Evolutionary conservation across 495 filamentous ascomycete species (phyloP).

Genomic region (Evansstolkia leycettana): DNA sequence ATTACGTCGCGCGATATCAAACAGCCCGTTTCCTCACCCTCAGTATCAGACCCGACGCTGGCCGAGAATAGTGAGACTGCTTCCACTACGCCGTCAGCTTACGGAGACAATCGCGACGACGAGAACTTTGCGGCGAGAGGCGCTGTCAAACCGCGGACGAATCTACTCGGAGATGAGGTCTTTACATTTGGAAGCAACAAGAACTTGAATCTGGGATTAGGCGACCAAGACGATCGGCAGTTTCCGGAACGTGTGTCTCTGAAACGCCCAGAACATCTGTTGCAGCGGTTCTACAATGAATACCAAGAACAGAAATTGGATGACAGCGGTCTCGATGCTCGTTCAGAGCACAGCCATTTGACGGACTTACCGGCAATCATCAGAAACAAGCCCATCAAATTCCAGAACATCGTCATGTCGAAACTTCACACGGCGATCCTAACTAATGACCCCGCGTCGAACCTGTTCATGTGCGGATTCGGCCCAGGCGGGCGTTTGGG

Average conservation of each 20-base stretch:
- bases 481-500: constrained; percentile 84
- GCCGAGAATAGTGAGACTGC: constrained; percentile 19
- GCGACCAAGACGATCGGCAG: constrained; percentile 86
- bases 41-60: constrained; percentile 6
- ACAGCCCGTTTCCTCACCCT: constrained; percentile 11
- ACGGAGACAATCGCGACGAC: constrained; percentile 24
- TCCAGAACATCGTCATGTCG: constrained; percentile 70
- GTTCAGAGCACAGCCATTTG: constrained; percentile 10
- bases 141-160: constrained; percentile 16
- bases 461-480: constrained; percentile 87
- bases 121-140: constrained; percentile 12
- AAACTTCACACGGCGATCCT: constrained; percentile 88
- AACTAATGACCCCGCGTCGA: constrained; percentile 80
- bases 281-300: constrained; percentile 55
- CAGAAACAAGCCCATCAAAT: constrained; percentile 52
- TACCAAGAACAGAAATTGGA: constrained; percentile 30
- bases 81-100: constrained; percentile 24
- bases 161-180: constrained; percentile 65
- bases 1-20: constrained; percentile 49
- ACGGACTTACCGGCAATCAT: constrained; percentile 55
- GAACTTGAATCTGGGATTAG: constrained; percentile 82
- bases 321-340: constrained; percentile 12
- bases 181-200: constrained; percentile 93
- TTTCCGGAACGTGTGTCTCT: constrained; percentile 74
- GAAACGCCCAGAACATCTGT: constrained; percentile 67